Conservation (phyloP, 1,284 basidiomycete genomes). For the Trichosporon sp. region DNA sequence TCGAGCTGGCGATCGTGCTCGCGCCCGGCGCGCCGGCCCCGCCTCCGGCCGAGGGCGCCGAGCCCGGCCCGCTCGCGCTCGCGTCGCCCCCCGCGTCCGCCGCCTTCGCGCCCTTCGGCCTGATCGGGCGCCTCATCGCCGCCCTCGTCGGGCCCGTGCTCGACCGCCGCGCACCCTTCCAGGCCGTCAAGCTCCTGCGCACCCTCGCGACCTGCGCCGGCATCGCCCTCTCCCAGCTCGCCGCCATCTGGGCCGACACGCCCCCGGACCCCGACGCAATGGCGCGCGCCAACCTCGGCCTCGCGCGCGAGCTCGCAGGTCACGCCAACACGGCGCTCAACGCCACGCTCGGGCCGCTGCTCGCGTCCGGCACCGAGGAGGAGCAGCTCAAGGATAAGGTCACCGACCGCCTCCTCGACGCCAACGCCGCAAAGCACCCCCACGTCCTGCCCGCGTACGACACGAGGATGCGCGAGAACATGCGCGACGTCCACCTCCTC, state of each 20-base stretch:
- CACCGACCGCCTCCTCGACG: not conserved
- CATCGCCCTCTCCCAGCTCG: slow-evolving; percentile 38
- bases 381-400: not conserved
- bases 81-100: not conserved
- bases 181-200: slow-evolving; percentile 31
- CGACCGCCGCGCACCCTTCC: slow-evolving; percentile 26
- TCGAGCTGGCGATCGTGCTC: slow-evolving; percentile 41
- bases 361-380: not conserved
- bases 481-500: not conserved
- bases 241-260: slow-evolving; percentile 30
- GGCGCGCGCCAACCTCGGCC: not conserved
- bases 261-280: not conserved
- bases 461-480: not conserved
- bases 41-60: not conserved
- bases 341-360: not conserved
- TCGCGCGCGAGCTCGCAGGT: not conserved
- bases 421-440: not conserved
- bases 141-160: not conserved
- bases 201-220: slow-evolving; percentile 31
- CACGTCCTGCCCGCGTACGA: not conserved
- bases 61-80: not conserved
- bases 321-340: not conserved
- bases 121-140: slow-evolving; percentile 3
- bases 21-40: slow-evolving; percentile 20
- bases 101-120: slow-evolving; percentile 12